Evolutionary conservation across 2,329 filamentous ascomycete species (phyloP), one percentile per base, ranked within the genome.

Genomic region (Clarireedia hainanense): DNA sequence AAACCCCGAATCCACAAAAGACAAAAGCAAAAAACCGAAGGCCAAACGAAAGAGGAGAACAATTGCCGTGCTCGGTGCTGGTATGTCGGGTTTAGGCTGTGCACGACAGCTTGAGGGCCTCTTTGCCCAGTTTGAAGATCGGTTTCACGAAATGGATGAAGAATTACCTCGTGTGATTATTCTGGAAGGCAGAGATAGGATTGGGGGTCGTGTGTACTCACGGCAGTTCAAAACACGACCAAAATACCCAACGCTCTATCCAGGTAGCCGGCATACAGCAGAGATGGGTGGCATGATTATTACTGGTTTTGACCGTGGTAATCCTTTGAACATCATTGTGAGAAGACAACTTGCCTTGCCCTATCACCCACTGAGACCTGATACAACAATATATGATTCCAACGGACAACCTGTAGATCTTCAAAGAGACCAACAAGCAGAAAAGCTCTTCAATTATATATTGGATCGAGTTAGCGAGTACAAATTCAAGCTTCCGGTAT

Each of bases 221-320:
- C 90, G 80, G 52, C 73, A 79, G 24, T 79, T 86, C 60, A 75
- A 65, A 85, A 58, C 75, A 74, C 75, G 78, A 83, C 74, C 74
- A 86, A 75, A 70, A 80, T 69, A 71, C 75, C 68, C 72, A 76
- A 68, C 65, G 76, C 72, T 70, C 9, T 58, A 81, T 78, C 69
- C 80, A 73, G 78, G 76, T 7, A 80, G 77, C 59, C 76, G 83
- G 50, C 87, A 86, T 67, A 97, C 91, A 20, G 94, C 90, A 34
- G 94, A 99, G 70, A 95, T 96, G 85, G 94, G 94, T 27, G 94
- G 92, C 55, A 96, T 99, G 78, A 97, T 99, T 58, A 91, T 99
- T 59, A 96, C 95, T 36, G 94, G 94, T 0, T 99, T 97, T 69
- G 91, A 97, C 63, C 83, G 89, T 62, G 95, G 95, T 17, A 99